Evolutionary conservation across 352 stramenopile genomes (phyloP), one percentile per base, ranked within the genome.

Genomic region (Pythium insidiosum): DNA sequence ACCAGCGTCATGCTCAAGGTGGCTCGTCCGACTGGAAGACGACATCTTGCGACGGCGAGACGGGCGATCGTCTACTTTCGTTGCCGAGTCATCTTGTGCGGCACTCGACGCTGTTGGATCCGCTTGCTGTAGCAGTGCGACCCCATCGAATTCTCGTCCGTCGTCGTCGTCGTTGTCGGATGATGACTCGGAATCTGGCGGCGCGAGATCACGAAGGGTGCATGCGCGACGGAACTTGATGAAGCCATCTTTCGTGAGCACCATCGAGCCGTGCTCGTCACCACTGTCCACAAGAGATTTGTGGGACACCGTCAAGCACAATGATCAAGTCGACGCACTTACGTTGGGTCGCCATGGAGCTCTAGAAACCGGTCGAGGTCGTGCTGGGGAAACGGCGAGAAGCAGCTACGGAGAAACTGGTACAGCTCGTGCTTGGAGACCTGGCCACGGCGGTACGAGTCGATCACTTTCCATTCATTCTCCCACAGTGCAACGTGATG

Each of bases 321-420:
- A 33, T 33, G 29, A 3, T 28, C 10, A 24, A 6, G 44, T 26
- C 25, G n/a, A 21, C 11, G 18, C 26, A 11, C 50, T 28, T 13
- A 67, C 54, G 42, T 56, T 2, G 54, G 38, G 20, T 71, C 68
- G 26, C 63, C 56, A 37, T 74, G 82, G 16, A 68, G 54, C 47
- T 86, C 73, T 4, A 86, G 45, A 24, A 86, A 71, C 19, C 73
- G 65, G 43, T 64, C 48, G 10, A 76, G 66, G 26, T 83, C 73
- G 2, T 65, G 36, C 0, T 54, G 20, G 3, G 66, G 68, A 16
- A 82, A 61, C 1, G 43, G 58, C 1, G 61, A 73, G 22, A 48
- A 56, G 21, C 71, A 83, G 30, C 58, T 83, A 1, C 35, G 18
- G 12, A 86, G 56, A 43, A 86, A 82, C 6, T 61, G 36, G 6